A percentile compares a stretch with the other conserved stretches of the same genome.
Conservation (phyloP, 139 green algal genomes). For the Coelastrella sp. region DNA sequence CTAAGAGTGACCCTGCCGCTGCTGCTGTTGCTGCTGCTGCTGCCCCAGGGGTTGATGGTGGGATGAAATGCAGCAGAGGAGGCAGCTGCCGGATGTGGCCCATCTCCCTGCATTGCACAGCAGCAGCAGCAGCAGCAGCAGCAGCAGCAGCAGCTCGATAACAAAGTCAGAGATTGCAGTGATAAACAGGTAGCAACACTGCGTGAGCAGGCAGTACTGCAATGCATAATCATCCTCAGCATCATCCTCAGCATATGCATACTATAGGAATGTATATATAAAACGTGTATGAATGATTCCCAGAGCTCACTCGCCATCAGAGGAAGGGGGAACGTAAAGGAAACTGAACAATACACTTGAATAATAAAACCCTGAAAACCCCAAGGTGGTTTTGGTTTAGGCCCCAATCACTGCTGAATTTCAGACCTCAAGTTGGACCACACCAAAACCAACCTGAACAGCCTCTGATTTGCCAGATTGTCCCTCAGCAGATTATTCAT, state of each 20-base stretch:
- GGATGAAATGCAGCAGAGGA: constrained; percentile 52
- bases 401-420: not conserved
- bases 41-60: constrained; percentile 3
- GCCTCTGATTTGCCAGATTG: constrained; percentile 85
- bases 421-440: not conserved
- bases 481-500: constrained; percentile 86
- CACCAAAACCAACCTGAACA: constrained; percentile 70
- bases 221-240: too few species aligned
- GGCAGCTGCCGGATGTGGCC: constrained; percentile 58
- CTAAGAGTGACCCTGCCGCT: constrained; percentile 4
- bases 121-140: not conserved
- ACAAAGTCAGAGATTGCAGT: too few species aligned
- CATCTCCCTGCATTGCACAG: constrained; percentile 64
- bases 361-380: too few species aligned
- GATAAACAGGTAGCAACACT: too few species aligned
- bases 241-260: too few species aligned
- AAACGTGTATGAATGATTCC: too few species aligned
- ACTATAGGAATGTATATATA: too few species aligned
- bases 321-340: not conserved
- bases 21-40: constrained; percentile 14
- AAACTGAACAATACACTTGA: not conserved
- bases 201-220: too few species aligned
- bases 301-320: too few species aligned
- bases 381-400: too few species aligned
- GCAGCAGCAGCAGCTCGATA: not conserved